Conservation (phyloP, 805 yeast genomes). For the Phaffomyces opuntiae region DNA sequence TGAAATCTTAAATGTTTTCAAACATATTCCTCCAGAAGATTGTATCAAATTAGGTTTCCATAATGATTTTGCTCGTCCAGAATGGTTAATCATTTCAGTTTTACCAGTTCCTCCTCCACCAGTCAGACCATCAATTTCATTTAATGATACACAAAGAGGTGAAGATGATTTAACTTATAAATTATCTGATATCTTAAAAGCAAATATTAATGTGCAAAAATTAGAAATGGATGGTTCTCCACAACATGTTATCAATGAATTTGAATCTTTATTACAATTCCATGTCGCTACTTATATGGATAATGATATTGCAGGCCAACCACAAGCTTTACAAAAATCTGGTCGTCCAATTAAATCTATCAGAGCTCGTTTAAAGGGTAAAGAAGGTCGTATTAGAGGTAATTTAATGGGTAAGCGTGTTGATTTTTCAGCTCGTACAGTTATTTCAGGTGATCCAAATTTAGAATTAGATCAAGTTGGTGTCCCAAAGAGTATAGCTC, state of each 20-base stretch:
- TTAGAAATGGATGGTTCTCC: constrained; percentile 99
- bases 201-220: constrained; percentile 94
- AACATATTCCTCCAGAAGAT: constrained; percentile 83
- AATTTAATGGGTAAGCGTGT: constrained; percentile 99
- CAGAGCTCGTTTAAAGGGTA: constrained; percentile 99
- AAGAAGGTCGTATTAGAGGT: constrained; percentile 98
- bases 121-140: constrained; percentile 96
- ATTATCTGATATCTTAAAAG: constrained; percentile 92
- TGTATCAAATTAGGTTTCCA: constrained; percentile 79
- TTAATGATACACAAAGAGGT: constrained; percentile 96
- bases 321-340: constrained; percentile 96
- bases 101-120: constrained; percentile 99
- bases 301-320: constrained; percentile 99
- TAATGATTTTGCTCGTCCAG: constrained; percentile 96
- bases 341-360: constrained; percentile 98
- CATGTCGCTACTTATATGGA: constrained; percentile 99
- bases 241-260: constrained; percentile 94
- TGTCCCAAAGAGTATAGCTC: constrained; percentile 94
- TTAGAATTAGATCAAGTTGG: constrained; percentile 97
- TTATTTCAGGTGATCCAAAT: constrained; percentile 98
- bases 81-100: constrained; percentile 97
- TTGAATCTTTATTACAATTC: constrained; percentile 89
- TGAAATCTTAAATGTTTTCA: constrained; percentile 86
- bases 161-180: constrained; percentile 98
- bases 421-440: constrained; percentile 97